Evolutionary conservation across 139 green algal species (phyloP).

Genomic region (Chlorella sorokiniana): DNA sequence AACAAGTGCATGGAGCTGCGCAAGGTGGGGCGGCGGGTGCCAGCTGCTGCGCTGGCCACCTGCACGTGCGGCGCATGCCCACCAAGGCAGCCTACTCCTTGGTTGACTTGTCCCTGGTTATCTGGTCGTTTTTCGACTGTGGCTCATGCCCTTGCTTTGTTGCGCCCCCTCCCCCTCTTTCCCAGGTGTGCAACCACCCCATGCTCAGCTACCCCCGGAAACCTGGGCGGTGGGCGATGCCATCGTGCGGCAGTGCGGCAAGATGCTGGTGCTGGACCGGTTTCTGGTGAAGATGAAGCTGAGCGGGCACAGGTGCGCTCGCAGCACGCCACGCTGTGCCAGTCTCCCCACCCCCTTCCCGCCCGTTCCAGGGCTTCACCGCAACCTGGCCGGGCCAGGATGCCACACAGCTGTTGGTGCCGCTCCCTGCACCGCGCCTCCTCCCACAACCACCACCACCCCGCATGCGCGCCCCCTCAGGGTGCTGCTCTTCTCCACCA

Average conservation of each 20-base stretch:
- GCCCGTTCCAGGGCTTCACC: not conserved
- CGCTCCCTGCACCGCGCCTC: not conserved
- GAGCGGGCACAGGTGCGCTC: constrained; percentile 41
- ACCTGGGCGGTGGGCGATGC: constrained; percentile 40
- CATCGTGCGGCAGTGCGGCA: constrained; percentile 86
- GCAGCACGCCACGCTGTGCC: too few relatives aligned
- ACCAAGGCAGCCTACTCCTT: too few relatives aligned
- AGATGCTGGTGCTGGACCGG: constrained; percentile 90
- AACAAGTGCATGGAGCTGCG: constrained; percentile 97
- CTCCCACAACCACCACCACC: not conserved
- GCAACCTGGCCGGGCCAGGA: too few relatives aligned
- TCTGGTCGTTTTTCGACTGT: not conserved
- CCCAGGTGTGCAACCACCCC: constrained; percentile 96
- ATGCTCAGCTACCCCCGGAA: constrained; percentile 82
- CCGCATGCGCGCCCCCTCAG: constrained; percentile 55
- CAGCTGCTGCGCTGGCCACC: not conserved
- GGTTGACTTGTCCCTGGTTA: not conserved
- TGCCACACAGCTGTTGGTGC: too few relatives aligned
- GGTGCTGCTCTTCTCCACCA: constrained; percentile 89
- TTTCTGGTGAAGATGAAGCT: constrained; percentile 88
- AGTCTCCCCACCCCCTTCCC: not conserved
- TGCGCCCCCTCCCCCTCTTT: not conserved
- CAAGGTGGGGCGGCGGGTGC: constrained; percentile 61
- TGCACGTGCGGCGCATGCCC: too few relatives aligned
- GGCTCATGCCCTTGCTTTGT: not conserved